Percentiles rank a stretch among this genome's conserved stretches.
Conservation (phyloP, 192 early-diverging fungal genomes). For the Coemansia sp. region DNA sequence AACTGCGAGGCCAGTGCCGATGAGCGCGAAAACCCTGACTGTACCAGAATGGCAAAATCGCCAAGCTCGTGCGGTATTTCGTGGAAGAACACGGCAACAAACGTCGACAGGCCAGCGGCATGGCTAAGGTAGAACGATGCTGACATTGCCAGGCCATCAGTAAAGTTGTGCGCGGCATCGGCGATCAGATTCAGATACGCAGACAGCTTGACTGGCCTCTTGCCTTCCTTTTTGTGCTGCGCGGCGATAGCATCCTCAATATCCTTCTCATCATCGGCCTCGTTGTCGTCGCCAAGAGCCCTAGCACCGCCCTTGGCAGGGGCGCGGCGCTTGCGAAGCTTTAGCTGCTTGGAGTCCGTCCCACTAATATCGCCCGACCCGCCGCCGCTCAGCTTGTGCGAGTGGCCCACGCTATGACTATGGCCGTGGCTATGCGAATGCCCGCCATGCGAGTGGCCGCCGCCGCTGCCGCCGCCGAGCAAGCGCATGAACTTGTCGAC, state of each 20-base stretch:
- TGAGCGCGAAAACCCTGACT: constrained; percentile 72
- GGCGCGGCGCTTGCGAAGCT: constrained; percentile 30
- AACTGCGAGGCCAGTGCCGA: constrained; percentile 77
- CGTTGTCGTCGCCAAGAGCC: constrained; percentile 25
- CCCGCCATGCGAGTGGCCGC: constrained; percentile 56
- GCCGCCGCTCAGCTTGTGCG: constrained; percentile 8
- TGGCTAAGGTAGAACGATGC: constrained; percentile 81
- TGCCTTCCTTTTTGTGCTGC: constrained; percentile 8
- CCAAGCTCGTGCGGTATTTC: constrained; percentile 89
- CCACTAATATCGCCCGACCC: constrained; percentile 27
- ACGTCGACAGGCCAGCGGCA: constrained; percentile 78
- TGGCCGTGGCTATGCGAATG: constrained; percentile 56
- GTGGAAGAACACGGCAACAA: constrained; percentile 84
- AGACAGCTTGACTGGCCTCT: constrained; percentile 59
- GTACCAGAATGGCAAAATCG: constrained; percentile 84
- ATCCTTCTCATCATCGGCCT: constrained; percentile 51
- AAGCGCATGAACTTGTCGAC: constrained; percentile 86
- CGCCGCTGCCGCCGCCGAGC: constrained; percentile 56
- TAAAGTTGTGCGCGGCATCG: constrained; percentile 81
- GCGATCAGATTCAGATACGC: constrained; percentile 84
- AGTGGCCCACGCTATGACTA: constrained; percentile 36
- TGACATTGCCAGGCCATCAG: constrained; percentile 81
- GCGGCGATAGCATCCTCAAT: constrained; percentile 4
- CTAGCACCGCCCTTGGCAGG: constrained; percentile 1
- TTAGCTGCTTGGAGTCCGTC: constrained; percentile 16